Percentiles rank a stretch among this genome's conserved stretches.
phyloP scores from a whole-genome alignment of 2,329 filamentous ascomycete genomes.

The Sarocladiaceae sp. region DNA sequence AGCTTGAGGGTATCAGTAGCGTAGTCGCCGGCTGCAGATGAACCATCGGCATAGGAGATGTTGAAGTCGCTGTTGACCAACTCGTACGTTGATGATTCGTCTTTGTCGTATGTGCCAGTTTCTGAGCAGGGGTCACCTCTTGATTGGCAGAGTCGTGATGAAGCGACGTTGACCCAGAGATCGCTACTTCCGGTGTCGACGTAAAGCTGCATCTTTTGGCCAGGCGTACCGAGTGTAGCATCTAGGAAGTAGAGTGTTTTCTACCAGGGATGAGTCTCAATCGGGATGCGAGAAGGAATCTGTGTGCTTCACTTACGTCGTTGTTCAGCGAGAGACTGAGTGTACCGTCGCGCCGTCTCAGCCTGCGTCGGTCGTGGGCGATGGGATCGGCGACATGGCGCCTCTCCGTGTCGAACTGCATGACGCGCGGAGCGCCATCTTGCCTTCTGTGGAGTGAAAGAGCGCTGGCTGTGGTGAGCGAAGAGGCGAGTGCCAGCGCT shows the following conservation, averaged over 20 bases:
- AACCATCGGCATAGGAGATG: conserved; percentile 81
- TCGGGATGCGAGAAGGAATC: not conserved
- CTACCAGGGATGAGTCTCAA: conserved; percentile 27
- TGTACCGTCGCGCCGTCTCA: conserved; percentile 33
- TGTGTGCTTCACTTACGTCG: conserved; percentile 32
- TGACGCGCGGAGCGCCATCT: conserved; percentile 33
- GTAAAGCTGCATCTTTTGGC: conserved; percentile 50
- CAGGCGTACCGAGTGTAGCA: conserved; percentile 55
- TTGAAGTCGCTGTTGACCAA: conserved; percentile 74
- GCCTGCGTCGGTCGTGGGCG: conserved; percentile 32
- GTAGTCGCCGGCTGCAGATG: conserved; percentile 72
- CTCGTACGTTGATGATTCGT: conserved; percentile 67
- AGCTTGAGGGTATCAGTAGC: conserved; percentile 65
- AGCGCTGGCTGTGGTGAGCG: conserved; percentile 19
- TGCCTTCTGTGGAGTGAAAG: conserved; percentile 22
- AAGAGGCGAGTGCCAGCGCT: conserved; percentile 3
- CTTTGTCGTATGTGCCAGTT: conserved; percentile 62
- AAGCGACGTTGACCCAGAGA: conserved; percentile 62
- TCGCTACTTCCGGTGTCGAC: conserved; percentile 66
- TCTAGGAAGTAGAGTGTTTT: conserved; percentile 61
- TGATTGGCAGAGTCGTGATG: conserved; percentile 52
- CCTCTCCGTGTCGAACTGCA: conserved; percentile 38
- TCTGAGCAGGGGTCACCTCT: conserved; percentile 45
- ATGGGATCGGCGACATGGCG: conserved; percentile 32
- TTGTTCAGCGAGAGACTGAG: conserved; percentile 47